phyloP scores from a whole-genome alignment of 257 asterid species.

The Forsythia suspensa region DNA sequence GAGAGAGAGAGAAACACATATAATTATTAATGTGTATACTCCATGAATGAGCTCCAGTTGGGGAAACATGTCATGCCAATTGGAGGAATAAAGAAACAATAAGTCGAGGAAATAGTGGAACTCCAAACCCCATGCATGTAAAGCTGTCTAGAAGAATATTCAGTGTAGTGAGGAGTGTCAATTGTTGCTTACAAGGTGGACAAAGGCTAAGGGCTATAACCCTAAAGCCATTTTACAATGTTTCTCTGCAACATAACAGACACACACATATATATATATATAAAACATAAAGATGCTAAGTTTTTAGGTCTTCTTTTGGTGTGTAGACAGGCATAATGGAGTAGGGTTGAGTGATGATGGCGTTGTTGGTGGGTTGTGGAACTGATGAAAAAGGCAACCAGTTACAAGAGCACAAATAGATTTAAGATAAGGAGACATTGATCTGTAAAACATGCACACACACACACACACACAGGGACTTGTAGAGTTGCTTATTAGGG shows the following conservation, averaged over 20 bases:
- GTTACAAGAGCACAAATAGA: constrained; percentile 12
- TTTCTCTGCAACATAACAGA: constrained; percentile 11
- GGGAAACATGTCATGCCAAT: constrained; percentile 49
- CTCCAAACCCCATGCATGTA: constrained; percentile 7
- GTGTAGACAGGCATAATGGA: constrained; percentile 44
- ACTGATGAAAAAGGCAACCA: constrained; percentile 22
- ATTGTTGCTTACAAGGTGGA: constrained; percentile 43
- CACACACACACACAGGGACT: constrained; percentile 4
- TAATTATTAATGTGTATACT: constrained; percentile 13
- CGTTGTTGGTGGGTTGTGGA: constrained; percentile 40
- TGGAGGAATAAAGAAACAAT: constrained; percentile 35
- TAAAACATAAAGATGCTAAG: constrained; percentile 11
- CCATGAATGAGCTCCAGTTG: constrained; percentile 26
- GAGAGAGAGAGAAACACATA: too few species aligned
- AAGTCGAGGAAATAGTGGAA: constrained; percentile 30
- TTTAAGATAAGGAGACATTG: constrained; percentile 34
- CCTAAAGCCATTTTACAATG: neutral
- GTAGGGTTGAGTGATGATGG: constrained; percentile 41
- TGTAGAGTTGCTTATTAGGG: constrained; percentile 26
- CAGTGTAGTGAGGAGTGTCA: neutral
- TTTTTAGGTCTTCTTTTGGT: constrained; percentile 14
- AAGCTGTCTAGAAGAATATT: constrained; percentile 27
- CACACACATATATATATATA: neutral
- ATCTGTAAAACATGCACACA: neutral
- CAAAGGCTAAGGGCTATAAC: constrained; percentile 34